Conservation (phyloP, 164 flowering plant genomes). For the Annona cherimola region DNA sequence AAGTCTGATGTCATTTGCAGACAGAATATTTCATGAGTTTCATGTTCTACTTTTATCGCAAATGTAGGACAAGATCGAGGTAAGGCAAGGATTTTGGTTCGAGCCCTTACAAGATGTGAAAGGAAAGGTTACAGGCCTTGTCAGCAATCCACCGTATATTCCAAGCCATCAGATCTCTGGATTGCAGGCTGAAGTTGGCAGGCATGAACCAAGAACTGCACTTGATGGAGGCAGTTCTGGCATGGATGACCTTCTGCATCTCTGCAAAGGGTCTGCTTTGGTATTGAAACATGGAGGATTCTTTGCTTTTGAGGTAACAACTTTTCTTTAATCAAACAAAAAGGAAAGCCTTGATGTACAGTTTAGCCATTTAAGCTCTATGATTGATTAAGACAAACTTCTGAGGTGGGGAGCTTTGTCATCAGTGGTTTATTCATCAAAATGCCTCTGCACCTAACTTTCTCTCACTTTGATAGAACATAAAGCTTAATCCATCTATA, state of each 20-base stretch:
- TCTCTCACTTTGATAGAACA: too few species aligned
- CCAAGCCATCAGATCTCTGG: slow-evolving; percentile 65
- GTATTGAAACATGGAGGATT: slow-evolving; percentile 81
- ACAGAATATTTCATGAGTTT: background rate
- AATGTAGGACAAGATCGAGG: slow-evolving; percentile 47
- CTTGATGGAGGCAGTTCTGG: slow-evolving; percentile 87
- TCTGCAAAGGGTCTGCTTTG: slow-evolving; percentile 50
- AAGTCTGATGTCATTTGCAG: background rate
- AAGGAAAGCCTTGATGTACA: background rate
- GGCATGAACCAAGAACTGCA: slow-evolving; percentile 82
- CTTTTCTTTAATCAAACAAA: background rate
- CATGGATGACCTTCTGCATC: slow-evolving; percentile 59
- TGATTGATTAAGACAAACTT: background rate
- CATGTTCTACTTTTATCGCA: background rate
- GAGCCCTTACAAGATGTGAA: slow-evolving; percentile 64
- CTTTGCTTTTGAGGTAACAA: slow-evolving; percentile 78
- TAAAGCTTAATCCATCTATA: too few species aligned
- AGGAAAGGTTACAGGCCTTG: slow-evolving; percentile 62
- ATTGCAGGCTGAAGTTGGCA: slow-evolving; percentile 89
- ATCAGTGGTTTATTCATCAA: too few species aligned
- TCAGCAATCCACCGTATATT: slow-evolving; percentile 94
- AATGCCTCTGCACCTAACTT: too few species aligned
- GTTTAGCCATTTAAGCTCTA: background rate
- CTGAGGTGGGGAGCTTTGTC: too few species aligned
- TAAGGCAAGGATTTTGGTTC: slow-evolving; percentile 89